Evolutionary conservation across 2,329 filamentous ascomycete species (phyloP).

Genomic region (Colletotrichum truncatum): DNA sequence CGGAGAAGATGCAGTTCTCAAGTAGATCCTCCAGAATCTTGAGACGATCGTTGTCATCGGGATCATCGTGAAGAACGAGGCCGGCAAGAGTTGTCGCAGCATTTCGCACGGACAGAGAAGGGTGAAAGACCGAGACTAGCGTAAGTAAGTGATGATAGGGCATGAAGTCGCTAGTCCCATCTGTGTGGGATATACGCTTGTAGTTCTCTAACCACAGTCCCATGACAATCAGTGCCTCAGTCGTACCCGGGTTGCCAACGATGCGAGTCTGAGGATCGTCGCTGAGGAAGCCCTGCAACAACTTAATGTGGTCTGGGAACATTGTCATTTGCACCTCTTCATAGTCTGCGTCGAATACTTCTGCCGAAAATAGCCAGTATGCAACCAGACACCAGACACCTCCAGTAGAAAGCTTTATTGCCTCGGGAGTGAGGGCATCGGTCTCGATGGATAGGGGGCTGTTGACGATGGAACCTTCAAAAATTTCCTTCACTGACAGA

Average conservation of each 20-base stretch:
- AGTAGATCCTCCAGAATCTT: conserved; percentile 71
- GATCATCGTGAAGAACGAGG: conserved; percentile 64
- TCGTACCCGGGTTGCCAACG: conserved; percentile 58
- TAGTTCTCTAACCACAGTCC: conserved; percentile 67
- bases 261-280: conserved; percentile 60
- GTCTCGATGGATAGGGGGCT: conserved; percentile 57
- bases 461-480: conserved; percentile 49
- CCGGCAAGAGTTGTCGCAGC: conserved; percentile 64
- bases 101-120: conserved; percentile 61
- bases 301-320: conserved; percentile 67
- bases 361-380: conserved; percentile 70
- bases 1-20: conserved; percentile 71
- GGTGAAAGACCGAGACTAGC: conserved; percentile 66
- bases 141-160: conserved; percentile 68
- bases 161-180: conserved; percentile 58
- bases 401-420: conserved; percentile 66
- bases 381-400: conserved; percentile 68
- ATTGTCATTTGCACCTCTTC: conserved; percentile 62
- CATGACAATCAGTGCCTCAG: conserved; percentile 68
- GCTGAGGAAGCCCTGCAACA: conserved; percentile 64
- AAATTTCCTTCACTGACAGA: conserved; percentile 55
- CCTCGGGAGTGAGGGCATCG: conserved; percentile 56
- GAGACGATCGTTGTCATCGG: conserved; percentile 66
- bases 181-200: conserved; percentile 49
- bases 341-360: conserved; percentile 67